These are phyloP conservation scores for Colletotrichum cuscutae DNA, from an alignment of 2,329 filamentous ascomycete genomes.

Conservation along the genomic window DNA sequence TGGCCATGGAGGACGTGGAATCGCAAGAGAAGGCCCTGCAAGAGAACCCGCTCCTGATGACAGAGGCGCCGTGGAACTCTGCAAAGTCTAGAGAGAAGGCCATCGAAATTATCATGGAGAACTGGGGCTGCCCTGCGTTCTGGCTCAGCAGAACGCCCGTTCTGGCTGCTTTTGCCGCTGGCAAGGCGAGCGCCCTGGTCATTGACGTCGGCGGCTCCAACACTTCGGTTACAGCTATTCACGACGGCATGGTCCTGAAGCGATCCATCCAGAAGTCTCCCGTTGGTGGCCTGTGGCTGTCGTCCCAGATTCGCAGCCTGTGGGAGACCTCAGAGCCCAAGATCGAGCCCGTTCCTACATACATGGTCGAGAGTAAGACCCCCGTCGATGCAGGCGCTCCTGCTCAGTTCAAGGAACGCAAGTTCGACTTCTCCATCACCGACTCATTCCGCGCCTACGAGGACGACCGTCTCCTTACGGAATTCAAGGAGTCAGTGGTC, in stretches of 20 bases:
- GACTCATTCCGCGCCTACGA: conserved; percentile 84
- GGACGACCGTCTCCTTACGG: conserved; percentile 91
- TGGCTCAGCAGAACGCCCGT: conserved; percentile 92
- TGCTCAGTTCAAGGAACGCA: conserved; percentile 78
- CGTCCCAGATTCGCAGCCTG: conserved; percentile 84
- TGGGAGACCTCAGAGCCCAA: conserved; percentile 77
- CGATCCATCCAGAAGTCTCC: conserved; percentile 88
- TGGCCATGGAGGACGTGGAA: conserved; percentile 65
- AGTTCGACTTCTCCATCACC: conserved; percentile 70
- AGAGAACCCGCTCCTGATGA: conserved; percentile 92
- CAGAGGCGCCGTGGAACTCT: conserved; percentile 93
- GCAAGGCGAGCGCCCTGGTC: conserved; percentile 92
- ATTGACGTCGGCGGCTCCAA: conserved; percentile 91
- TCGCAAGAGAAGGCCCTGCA: conserved; percentile 80
- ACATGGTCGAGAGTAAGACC: conserved; percentile 86
- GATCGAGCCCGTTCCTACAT: conserved; percentile 84
- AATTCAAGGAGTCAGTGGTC: conserved; percentile 98
- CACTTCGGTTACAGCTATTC: conserved; percentile 88
- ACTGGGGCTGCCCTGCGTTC: conserved; percentile 94
- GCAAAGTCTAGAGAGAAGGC: conserved; percentile 90
- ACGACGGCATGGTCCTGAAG: conserved; percentile 94
- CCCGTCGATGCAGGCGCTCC: conserved; percentile 87
- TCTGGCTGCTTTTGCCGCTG: conserved; percentile 88
- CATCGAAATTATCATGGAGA: conserved; percentile 97
- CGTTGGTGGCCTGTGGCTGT: conserved; percentile 90